These are phyloP conservation scores for Volvox africanus DNA, from an alignment of 139 green algal species.

Conservation along the genomic window DNA sequence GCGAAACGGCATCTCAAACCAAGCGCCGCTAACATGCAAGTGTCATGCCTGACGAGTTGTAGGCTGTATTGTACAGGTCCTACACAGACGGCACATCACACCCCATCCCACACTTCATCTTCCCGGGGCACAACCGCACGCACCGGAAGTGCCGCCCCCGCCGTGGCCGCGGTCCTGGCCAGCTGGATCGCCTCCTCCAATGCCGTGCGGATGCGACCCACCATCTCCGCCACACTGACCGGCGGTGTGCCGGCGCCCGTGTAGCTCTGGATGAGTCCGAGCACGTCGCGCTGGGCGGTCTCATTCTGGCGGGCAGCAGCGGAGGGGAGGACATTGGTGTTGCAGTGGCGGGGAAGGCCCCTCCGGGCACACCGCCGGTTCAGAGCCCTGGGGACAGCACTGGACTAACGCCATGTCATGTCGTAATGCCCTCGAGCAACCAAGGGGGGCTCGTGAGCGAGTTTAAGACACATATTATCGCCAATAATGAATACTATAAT, in stretches of 20 bases:
- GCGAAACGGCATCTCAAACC: no score
- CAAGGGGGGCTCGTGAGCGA: no score
- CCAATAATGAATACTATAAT: no score
- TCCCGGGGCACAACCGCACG: not conserved
- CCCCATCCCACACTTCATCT: not conserved
- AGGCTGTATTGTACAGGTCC: not conserved
- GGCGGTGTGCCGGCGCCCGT: not conserved
- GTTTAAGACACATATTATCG: no score
- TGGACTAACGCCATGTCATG: no score
- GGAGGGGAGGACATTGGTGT: not conserved
- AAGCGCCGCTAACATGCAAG: no score
- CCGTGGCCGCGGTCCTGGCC: not conserved
- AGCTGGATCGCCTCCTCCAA: conserved; percentile 28
- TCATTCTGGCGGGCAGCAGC: conserved; percentile 9
- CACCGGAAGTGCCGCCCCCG: not conserved
- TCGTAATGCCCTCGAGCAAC: no score
- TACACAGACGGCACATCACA: not conserved
- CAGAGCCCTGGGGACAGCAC: no score
- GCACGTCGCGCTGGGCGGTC: conserved; percentile 30
- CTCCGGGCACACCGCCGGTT: no score
- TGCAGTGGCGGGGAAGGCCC: no score
- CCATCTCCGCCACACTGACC: conserved; percentile 31
- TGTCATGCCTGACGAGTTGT: no score
- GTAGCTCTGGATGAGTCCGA: conserved; percentile 38
- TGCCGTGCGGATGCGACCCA: conserved; percentile 9